These are phyloP conservation scores for Komagataella mondaviorum DNA, from an alignment of 805 yeast species.

Conservation along the genomic window DNA sequence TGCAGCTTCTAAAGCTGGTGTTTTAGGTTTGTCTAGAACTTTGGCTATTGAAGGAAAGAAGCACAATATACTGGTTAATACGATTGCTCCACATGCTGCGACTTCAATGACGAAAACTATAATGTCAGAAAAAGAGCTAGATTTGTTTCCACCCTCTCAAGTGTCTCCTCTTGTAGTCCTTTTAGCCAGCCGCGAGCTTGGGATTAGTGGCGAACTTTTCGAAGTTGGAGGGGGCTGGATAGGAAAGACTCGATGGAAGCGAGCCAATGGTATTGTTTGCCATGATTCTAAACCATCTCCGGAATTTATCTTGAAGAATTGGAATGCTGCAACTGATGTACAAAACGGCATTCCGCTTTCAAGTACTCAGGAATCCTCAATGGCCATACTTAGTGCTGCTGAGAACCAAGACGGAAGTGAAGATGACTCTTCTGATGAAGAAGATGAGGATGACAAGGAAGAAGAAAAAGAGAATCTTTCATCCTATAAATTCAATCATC, in stretches of 20 bases:
- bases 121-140: conserved; percentile 66
- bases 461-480: conserved; percentile 28
- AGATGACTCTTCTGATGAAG: conserved; percentile 28
- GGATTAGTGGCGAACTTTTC: conserved; percentile 65
- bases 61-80: conserved; percentile 60
- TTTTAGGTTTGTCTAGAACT: conserved; percentile 74
- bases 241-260: conserved; percentile 90
- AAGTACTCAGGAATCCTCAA: conserved; percentile 62
- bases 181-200: conserved; percentile 59
- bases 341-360: conserved; percentile 37
- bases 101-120: conserved; percentile 93
- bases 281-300: conserved; percentile 39
- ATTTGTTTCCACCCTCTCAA: conserved; percentile 72
- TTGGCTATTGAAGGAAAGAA: conserved; percentile 86
- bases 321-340: conserved; percentile 59
- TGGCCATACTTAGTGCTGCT: conserved; percentile 61
- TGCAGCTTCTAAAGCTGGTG: conserved; percentile 85
- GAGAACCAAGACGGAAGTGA: conserved; percentile 28
- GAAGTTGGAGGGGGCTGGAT: conserved; percentile 97
- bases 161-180: conserved; percentile 85
- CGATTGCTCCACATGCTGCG: conserved; percentile 95
- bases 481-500: conserved; percentile 44
- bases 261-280: conserved; percentile 73
- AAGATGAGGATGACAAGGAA: conserved; percentile 30
- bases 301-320: conserved; percentile 58